phyloP scores from a whole-genome alignment of 345 rosid genomes.

The Rhodomyrtus tomentosa region DNA sequence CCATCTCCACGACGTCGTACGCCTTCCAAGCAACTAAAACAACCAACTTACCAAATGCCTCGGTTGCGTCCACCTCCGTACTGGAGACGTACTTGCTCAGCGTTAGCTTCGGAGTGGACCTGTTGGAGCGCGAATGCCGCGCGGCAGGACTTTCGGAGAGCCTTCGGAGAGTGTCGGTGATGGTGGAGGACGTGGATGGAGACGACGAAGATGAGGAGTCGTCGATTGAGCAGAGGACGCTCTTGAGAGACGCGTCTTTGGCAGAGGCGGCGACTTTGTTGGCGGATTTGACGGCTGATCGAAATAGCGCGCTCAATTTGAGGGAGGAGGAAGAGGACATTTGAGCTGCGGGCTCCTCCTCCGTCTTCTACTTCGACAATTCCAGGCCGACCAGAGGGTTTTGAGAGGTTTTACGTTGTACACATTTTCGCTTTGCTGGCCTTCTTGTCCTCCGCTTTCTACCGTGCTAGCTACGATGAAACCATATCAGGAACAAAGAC shows the following conservation, averaged over 20 bases:
- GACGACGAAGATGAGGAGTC: not conserved
- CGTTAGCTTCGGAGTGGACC: not conserved
- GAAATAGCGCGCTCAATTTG: constrained; percentile 11
- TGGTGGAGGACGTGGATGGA: not conserved
- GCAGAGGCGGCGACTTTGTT: not conserved
- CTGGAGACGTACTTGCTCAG: not conserved
- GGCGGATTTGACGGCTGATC: not conserved
- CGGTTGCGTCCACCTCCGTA: not conserved
- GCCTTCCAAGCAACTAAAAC: not conserved
- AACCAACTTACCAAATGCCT: constrained; percentile 9
- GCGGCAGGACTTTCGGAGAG: not conserved
- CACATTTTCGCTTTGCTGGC: not conserved
- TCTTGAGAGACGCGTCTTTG: not conserved
- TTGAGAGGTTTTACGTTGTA: not conserved
- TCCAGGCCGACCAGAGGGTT: not conserved
- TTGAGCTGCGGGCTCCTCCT: not conserved
- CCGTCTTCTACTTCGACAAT: not conserved
- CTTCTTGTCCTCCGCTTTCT: not conserved
- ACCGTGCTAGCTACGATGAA: not conserved
- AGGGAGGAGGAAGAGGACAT: constrained; percentile 16
- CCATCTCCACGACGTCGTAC: not conserved
- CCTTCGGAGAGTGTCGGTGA: not conserved
- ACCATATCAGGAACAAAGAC: not conserved
- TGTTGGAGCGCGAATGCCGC: not conserved
- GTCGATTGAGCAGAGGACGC: not conserved